Evolutionary conservation across 2,329 filamentous ascomycete species (phyloP), one percentile per base, ranked within the genome.

Genomic region (Bipolaris gigantea): DNA sequence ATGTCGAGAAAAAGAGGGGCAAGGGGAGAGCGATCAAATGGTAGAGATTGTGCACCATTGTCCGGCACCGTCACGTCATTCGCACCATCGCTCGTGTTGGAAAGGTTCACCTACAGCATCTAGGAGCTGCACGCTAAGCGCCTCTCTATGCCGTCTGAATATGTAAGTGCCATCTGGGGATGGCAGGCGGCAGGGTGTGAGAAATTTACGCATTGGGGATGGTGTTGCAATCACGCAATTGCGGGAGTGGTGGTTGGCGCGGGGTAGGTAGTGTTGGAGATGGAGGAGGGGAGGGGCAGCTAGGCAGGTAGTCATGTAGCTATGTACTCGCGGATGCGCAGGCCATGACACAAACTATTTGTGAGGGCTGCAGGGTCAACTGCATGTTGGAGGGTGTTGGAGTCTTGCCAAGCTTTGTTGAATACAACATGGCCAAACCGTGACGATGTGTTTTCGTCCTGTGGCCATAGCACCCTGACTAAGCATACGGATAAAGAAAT

Each of bases 21-120:
- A 53, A 11, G 21, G 15, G 21, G 13, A 18, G 13, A 33, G 16
- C 18, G 9, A 4, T 2, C 15, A 33, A 49, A 21, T 13, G 16
- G 10, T 7, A 23, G 15, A 52, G 21, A 36, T 34, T 36, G 23
- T 40, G 16, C 5, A 32, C 18, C 27, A 36, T 30, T 18, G 33
- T 49, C 45, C 45, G 39, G 25, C 42, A 23, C 39, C n/a, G 46
- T 54, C 51, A 54, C 40, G 51, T 50, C 51, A 54, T 54, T 23
- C 33, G 9, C 23, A 13, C 46, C 51, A 34, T 34, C 39, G 39
- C 46, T 48, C 27, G 38, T 27, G 46, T 41, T 19, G 18, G 15
- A 10, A 6, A 13, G 8, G 6, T 40, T 25, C 38, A n/a, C 8
- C 11, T 25, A 23, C 15, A n/a, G 44, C 32, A 15, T 9, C 34